Evolutionary conservation across 768 basidiomycete genomes (phyloP).

Genomic region (Phlegmacium glaucopus): DNA sequence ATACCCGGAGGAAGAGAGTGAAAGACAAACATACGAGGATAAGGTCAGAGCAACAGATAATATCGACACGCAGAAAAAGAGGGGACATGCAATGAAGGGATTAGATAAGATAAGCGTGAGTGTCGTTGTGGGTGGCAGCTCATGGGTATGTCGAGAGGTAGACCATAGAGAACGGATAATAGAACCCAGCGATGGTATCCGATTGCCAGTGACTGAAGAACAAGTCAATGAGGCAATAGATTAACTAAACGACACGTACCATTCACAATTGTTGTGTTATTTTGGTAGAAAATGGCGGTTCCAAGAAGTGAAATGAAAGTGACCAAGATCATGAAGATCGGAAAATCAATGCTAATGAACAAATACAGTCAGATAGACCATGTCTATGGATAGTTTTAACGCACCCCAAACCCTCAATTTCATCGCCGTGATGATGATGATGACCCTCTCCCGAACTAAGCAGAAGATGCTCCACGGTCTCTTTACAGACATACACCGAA

Average conservation of each 20-base stretch:
- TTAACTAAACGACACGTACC: constrained; percentile 38
- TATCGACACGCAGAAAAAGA: constrained; percentile 54
- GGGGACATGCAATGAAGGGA: constrained; percentile 68
- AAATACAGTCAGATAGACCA: background rate
- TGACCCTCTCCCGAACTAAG: constrained; percentile 65
- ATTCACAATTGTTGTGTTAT: constrained; percentile 61
- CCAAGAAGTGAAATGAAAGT: constrained; percentile 55
- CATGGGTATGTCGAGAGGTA: constrained; percentile 28
- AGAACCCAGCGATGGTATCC: constrained; percentile 50
- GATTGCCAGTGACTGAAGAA: constrained; percentile 54
- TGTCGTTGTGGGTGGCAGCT: constrained; percentile 32
- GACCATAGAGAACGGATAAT: constrained; percentile 46
- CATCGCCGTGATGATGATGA: constrained; percentile 58
- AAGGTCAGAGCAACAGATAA: constrained; percentile 50
- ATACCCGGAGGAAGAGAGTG: background rate
- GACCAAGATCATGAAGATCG: constrained; percentile 50
- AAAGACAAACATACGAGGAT: constrained; percentile 44
- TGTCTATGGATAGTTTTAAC: constrained; percentile 8
- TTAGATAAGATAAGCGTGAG: constrained; percentile 54
- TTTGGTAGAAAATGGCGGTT: constrained; percentile 57
- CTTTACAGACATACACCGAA: constrained; percentile 94
- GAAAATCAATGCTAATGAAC: constrained; percentile 65
- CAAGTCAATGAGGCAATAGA: background rate
- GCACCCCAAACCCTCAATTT: constrained; percentile 45
- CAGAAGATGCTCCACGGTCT: constrained; percentile 90